phyloP scores from a whole-genome alignment of 164 flowering plant genomes.

The Euptelea pleiosperma region DNA sequence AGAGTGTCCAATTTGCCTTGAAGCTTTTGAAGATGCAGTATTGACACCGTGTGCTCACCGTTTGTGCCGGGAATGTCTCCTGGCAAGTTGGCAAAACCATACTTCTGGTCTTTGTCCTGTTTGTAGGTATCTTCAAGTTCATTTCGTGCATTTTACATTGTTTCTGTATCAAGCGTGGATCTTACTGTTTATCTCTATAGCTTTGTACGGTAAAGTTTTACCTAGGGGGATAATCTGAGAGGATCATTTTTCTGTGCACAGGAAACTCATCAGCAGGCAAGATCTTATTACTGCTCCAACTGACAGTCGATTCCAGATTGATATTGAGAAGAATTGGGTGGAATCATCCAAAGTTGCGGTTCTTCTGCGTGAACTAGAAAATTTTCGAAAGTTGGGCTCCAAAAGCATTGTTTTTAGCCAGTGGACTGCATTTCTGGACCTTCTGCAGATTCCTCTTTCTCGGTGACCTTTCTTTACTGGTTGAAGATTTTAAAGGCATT shows the following conservation, averaged over 20 bases:
- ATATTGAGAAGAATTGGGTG: slow-evolving; percentile 93
- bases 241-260: slow-evolving; percentile 22
- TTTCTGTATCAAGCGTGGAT: background rate
- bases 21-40: slow-evolving; percentile 97
- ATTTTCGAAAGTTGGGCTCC: slow-evolving; percentile 58
- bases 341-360: slow-evolving; percentile 77
- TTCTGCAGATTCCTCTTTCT: slow-evolving; percentile 85
- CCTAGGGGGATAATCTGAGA: background rate
- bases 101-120: slow-evolving; percentile 92
- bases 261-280: slow-evolving; percentile 70
- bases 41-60: slow-evolving; percentile 98
- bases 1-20: slow-evolving; percentile 98
- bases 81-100: slow-evolving; percentile 85
- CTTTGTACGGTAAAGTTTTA: background rate
- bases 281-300: slow-evolving; percentile 94
- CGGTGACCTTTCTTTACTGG: slow-evolving; percentile 42
- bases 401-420: slow-evolving; percentile 97
- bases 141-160: background rate
- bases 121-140: slow-evolving; percentile 63
- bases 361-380: slow-evolving; percentile 69
- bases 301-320: slow-evolving; percentile 77
- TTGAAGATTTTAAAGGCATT: background rate
- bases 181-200: background rate
- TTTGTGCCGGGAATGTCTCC: slow-evolving; percentile 87
- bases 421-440: slow-evolving; percentile 98